Base-by-base conservation (phyloP, 768 basidiomycete species). In the Leccinum subgranulosum region DNA sequence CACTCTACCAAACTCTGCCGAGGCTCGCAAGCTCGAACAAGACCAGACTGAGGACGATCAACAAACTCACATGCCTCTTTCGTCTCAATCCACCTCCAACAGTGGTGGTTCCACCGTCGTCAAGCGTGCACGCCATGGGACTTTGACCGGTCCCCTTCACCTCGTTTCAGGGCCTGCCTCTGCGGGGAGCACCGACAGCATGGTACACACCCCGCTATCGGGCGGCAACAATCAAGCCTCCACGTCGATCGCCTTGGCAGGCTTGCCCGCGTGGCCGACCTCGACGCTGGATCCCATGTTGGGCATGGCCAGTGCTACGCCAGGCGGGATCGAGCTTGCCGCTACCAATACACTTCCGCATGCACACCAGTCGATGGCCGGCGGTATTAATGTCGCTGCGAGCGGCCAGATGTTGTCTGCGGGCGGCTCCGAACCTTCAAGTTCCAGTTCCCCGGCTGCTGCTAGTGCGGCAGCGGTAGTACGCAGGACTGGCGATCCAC, bases 241-340 rank as follows among this genome's bases (percentile, higher is more conserved):
- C 11, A 59, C 62, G 5, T 66, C 72, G 1, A 61, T 69, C 11
- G 58, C 68, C 0, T 55, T 70, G 25, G 67, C 67, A 3, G 72
- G 71, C 3, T 28, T 73, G 21, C 73, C 73, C 19, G 69, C 73
- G 3, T 74, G 73, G 71, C 71, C 71, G 12, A 67, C 69, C 17
- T 68, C 72, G 4, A n/a, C 66, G 0, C 34, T 70, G 27, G 66
- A 72, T 53, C 70, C 72, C 0, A 72, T 73, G 72, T 48, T 72
- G 48, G 69, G 60, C 17, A 64, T 70, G 11, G 72, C 72, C 9
- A 72, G 70, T 39, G 71, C 64, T 14, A 67, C 70, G 6, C 71
- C 70, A 0, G 71, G 71, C 11, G 71, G 71, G n/a, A 63, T 72
- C 17, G 70, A 73, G 31, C 70, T 72, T 33, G 60, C 71, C 2